Evolutionary conservation across 148 eudicot genomes (phyloP).

Genomic region (Chenopodium formosanum): DNA sequence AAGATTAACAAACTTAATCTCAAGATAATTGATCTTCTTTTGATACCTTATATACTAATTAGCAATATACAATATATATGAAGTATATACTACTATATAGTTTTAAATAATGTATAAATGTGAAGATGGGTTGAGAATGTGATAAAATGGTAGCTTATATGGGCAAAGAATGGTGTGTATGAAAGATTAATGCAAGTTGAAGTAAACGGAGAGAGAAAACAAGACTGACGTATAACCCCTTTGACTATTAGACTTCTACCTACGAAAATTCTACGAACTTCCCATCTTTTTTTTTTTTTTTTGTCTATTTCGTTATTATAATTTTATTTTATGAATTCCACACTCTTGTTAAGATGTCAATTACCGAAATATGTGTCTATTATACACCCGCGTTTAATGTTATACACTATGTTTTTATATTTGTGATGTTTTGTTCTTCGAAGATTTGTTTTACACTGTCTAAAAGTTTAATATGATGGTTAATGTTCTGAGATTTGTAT

Average conservation of each 20-base stretch:
- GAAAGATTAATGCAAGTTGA: not conserved
- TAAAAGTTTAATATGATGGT: too few relatives aligned
- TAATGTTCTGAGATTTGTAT: too few relatives aligned
- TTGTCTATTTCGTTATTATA: too few relatives aligned
- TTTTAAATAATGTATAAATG: too few relatives aligned
- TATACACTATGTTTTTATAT: too few relatives aligned
- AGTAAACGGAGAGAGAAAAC: not conserved
- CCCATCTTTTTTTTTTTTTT: too few relatives aligned
- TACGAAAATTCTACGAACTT: not conserved
- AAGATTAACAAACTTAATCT: not conserved
- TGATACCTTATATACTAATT: not conserved
- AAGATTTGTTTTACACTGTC: too few relatives aligned
- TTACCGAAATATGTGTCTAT: too few relatives aligned
- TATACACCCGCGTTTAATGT: too few relatives aligned
- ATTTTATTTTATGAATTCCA: too few relatives aligned
- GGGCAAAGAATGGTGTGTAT: not conserved
- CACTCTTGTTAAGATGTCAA: not conserved
- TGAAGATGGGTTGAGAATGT: not conserved
- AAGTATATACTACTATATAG: not conserved
- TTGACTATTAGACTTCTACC: not conserved
- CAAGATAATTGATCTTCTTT: not conserved
- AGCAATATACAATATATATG: too few relatives aligned
- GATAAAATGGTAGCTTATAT: not conserved
- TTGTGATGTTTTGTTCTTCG: too few relatives aligned
- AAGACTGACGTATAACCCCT: not conserved